phyloP scores from a whole-genome alignment of 371 early-diverging fungal genomes.

The Apophysomyces variabilis region DNA sequence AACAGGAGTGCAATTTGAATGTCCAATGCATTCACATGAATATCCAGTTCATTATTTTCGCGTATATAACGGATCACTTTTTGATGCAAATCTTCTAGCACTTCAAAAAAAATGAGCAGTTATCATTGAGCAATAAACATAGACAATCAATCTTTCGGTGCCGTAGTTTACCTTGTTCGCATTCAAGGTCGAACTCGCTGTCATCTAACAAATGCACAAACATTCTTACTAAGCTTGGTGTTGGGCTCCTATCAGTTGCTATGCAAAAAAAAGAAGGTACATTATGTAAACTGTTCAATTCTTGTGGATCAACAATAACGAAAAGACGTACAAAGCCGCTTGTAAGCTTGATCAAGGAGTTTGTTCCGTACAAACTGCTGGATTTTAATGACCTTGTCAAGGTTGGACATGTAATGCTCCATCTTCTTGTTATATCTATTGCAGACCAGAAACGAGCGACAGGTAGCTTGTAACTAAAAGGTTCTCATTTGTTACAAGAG shows the following conservation, averaged over 20 bases:
- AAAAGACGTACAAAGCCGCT: conserved; percentile 65
- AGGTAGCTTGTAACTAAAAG: conserved; percentile 73
- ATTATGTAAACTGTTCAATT: too few species aligned
- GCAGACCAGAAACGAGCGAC: conserved; percentile 71
- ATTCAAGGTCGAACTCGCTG: conserved; percentile 89
- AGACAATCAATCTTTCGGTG: neutral
- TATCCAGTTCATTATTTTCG: conserved; percentile 86
- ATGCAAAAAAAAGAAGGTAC: neutral
- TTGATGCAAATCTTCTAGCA: conserved; percentile 86
- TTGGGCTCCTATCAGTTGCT: conserved; percentile 78
- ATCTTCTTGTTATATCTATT: conserved; percentile 56
- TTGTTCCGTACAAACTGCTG: conserved; percentile 87
- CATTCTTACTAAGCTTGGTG: conserved; percentile 78
- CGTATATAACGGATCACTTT: conserved; percentile 85
- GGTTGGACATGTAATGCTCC: conserved; percentile 68
- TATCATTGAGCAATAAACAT: conserved; percentile 11
- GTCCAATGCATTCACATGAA: conserved; percentile 87
- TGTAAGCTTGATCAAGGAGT: conserved; percentile 79
- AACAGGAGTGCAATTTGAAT: conserved; percentile 97
- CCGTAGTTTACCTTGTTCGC: conserved; percentile 65
- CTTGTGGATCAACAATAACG: neutral
- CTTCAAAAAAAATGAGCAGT: conserved; percentile 26
- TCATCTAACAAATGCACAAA: conserved; percentile 92
- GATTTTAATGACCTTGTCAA: conserved; percentile 78
- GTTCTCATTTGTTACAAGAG: neutral